Evolutionary conservation across 2,329 filamentous ascomycete genomes (phyloP).

Genomic region (Diplocarpon mali): DNA sequence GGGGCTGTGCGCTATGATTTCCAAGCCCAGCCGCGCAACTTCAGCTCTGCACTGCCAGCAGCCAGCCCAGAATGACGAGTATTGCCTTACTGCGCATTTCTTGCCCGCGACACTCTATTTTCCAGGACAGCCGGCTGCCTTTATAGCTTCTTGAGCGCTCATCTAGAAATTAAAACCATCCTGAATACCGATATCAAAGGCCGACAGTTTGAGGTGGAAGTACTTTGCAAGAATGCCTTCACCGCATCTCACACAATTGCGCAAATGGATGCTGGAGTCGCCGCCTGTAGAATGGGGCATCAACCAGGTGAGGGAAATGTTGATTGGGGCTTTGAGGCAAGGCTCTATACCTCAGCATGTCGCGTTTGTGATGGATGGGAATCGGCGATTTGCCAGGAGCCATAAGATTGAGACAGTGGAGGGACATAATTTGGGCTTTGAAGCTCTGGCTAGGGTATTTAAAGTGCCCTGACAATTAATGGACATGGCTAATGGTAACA

Average conservation of each 20-base stretch:
- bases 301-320: slow-evolving; percentile 64
- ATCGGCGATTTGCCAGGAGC: slow-evolving; percentile 78
- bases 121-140: background rate
- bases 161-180: background rate
- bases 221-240: slow-evolving; percentile 30
- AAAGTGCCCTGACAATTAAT: slow-evolving; percentile 17
- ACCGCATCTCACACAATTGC: slow-evolving; percentile 48
- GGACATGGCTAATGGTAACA: slow-evolving; percentile 27
- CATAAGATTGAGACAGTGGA: slow-evolving; percentile 95
- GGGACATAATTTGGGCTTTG: slow-evolving; percentile 90
- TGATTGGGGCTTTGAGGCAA: slow-evolving; percentile 81
- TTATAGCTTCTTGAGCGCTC: background rate
- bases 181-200: too few relatives aligned
- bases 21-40: background rate
- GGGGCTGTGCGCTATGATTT: background rate
- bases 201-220: too few relatives aligned
- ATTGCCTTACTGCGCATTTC: background rate
- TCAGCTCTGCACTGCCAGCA: background rate
- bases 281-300: slow-evolving; percentile 89
- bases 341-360: slow-evolving; percentile 90
- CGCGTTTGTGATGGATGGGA: slow-evolving; percentile 99
- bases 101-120: background rate
- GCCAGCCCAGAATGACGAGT: background rate
- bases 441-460: slow-evolving; percentile 72
- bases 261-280: slow-evolving; percentile 72